Percentiles rank a stretch among this genome's conserved stretches.
Conservation (phyloP, 2,329 filamentous ascomycete genomes). For the Penicillium sp. region DNA sequence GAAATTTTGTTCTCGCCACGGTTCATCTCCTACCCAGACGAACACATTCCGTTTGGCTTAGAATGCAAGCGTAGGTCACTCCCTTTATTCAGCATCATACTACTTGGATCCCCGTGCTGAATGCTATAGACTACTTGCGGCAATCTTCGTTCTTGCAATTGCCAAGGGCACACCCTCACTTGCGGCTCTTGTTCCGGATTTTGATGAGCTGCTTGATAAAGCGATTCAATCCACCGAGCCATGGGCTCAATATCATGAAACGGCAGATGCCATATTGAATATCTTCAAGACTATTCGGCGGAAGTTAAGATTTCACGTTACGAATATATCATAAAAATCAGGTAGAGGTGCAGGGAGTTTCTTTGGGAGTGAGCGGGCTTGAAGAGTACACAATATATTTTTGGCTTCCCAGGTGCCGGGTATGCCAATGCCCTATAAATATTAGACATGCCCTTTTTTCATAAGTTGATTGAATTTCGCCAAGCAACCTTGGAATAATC, state of each 20-base stretch:
- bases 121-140: conserved; percentile 10
- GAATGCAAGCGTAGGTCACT: conserved; percentile 16
- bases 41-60: conserved; percentile 15
- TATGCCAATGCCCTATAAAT: no score
- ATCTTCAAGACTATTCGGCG: conserved; percentile 18
- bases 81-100: not conserved
- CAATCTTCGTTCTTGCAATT: conserved; percentile 17
- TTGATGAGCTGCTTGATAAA: conserved; percentile 11
- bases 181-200: conserved; percentile 13
- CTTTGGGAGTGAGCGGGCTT: no score
- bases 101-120: not conserved
- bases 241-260: conserved; percentile 13
- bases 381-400: no score
- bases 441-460: no score
- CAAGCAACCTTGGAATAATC: no score
- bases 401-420: no score
- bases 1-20: conserved; percentile 12
- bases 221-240: conserved; percentile 13
- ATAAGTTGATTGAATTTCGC: no score
- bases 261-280: conserved; percentile 13
- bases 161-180: conserved; percentile 16
- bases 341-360: no score
- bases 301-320: conserved; percentile 9
- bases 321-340: not conserved
- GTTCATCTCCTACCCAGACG: conserved; percentile 11